Evolutionary conservation across 2,329 filamentous ascomycete genomes (phyloP), one percentile per base, ranked within the genome.

Genomic region (Geosmithia putterillii): DNA sequence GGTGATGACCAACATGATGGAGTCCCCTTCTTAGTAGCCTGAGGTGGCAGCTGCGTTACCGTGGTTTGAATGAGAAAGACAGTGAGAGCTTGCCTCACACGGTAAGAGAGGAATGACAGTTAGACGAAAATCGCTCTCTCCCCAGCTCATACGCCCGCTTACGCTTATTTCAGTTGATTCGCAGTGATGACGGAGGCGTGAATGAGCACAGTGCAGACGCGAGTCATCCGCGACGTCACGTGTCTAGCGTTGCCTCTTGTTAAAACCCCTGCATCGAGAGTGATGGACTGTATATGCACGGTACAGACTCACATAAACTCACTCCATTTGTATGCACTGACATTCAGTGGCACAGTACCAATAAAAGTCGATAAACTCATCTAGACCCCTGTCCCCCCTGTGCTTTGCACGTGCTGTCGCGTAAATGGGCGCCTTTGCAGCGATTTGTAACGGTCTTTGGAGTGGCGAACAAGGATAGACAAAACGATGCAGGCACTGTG

Each of bases 401-500:
- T 19, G 3, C 10, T 21, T 6, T 10, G 37, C 37, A 39, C 37
- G 35, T 43, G 36, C 36, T n/a, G 25, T 44, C 43, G 45, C 45
- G 45, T 39, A 17, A 23, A n/a, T 18, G 19, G 22, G 37, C 43
- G 43, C 40, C 28, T 9, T 6, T 18, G 37, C 10, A 8, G n/a
- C 17, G 6, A 39, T 9, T 5, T 4, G 9, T 17, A 3, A 18
- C 19, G 38, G 8, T 14, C 4, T 9, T 7, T 19, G 9, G 19
- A 20, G 37, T n/a, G n/a, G n/a, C n/a, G n/a, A n/a, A n/a, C n/a
- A n/a, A n/a, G n/a, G n/a, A n/a, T n/a, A n/a, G n/a, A n/a, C n/a
- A n/a, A n/a, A n/a, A n/a, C n/a, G n/a, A n/a, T n/a, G 37, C 14
- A 41, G 17, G 14, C 43, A 34, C 39, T 45, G 40, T 42, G 40